phyloP scores from a whole-genome alignment of 2,329 filamentous ascomycete species.

The Calonectria montana region DNA sequence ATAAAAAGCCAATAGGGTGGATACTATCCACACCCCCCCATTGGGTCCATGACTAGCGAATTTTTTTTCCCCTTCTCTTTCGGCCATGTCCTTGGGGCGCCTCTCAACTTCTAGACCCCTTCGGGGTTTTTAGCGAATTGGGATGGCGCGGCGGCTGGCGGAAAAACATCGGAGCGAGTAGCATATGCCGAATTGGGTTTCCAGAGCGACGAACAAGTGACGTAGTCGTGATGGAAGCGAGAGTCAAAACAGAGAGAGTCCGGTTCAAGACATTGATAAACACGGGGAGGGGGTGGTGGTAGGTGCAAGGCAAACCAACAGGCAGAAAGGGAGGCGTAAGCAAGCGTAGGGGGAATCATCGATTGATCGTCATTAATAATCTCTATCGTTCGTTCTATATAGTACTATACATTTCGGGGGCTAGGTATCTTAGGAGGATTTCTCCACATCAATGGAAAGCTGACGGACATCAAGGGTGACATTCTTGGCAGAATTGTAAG shows the following conservation, averaged over 20 bases:
- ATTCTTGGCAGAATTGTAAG: conserved; percentile 54
- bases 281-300: too few species aligned
- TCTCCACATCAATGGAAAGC: conserved; percentile 51
- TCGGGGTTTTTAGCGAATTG: not conserved
- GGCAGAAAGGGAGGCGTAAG: not conserved
- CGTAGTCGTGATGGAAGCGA: not conserved
- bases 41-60: not conserved
- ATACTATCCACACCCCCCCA: not conserved
- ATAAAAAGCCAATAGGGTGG: not conserved
- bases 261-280: not conserved
- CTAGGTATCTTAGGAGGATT: conserved; percentile 9
- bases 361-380: conserved; percentile 32
- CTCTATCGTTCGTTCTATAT: conserved; percentile 25
- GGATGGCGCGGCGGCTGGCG: too few species aligned
- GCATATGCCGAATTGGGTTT: too few species aligned
- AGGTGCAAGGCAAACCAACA: not conserved
- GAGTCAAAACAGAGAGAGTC: not conserved
- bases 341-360: not conserved
- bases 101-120: too few species aligned
- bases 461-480: conserved; percentile 61
- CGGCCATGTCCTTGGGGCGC: too few species aligned
- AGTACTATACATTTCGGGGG: conserved; percentile 9
- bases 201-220: not conserved
- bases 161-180: not conserved
- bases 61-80: not conserved